Evolutionary conservation across 2,329 filamentous ascomycete genomes (phyloP), one percentile per base, ranked within the genome.

Genomic region (Tolypocladium amazonense): DNA sequence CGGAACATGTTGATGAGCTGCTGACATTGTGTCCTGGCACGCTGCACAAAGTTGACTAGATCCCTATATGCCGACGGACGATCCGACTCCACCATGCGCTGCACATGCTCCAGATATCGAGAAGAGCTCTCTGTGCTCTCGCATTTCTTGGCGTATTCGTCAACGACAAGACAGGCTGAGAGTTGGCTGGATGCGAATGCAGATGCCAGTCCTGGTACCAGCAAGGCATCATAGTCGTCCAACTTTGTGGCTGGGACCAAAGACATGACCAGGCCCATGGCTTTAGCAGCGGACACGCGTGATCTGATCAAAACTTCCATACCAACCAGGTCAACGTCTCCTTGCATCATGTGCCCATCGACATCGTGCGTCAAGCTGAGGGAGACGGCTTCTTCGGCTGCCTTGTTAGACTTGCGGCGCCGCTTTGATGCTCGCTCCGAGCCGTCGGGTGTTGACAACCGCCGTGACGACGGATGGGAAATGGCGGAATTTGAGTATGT

Each of bases 341-440:
- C 94, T 70, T 93, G 90, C 79, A 99, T 92, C 88, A 99, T 97
- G 66, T 96, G 92, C 12, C 92, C 94, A 71, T 99, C 94, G 23
- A 99, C 91, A 72, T 99, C 96, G 73, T 99, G 94, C 1, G 88
- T 84, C n/a, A 88, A 78, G n/a, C 77, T 82, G 4, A 82, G 75
- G 1, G 83, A 76, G 1, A 82, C 77, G 11, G 81, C 75, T 35
- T 92, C 88, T 59, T 94, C 58, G 37, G 41, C 90, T 25, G 83
- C 76, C 77, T 95, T 96, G n/a, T 89, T 86, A 0, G 89, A 89
- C 73, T 92, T 95, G 62, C 92, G 86, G 39, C 92, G 84, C 64
- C 90, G 87, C 74, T 94, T 90, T 2, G 86, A 78, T 18, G 85
- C 80, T 62, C 89, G 82, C 61, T 90, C 84, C 15, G 78, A 75